Evolutionary conservation across 2,329 filamentous ascomycete species (phyloP), one percentile per base, ranked within the genome.

Genomic region (Tolypocladium ophioglossoides): DNA sequence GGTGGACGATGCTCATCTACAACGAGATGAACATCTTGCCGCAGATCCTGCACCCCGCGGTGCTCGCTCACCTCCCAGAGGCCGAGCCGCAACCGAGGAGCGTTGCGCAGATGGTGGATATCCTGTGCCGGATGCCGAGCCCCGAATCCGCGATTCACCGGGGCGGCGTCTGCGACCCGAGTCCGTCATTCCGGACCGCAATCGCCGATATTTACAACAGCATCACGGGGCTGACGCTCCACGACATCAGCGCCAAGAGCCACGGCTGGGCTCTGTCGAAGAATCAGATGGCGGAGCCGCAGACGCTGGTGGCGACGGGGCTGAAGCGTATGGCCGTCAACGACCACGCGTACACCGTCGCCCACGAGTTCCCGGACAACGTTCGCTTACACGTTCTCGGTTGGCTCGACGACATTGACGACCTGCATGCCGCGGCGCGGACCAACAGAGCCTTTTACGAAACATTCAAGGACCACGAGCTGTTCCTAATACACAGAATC

Each of bases 1-100:
- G 78, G 3, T 81, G 77, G 76, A 60, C 79, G 37, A 77, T 80
- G 72, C 67, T 78, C n/a, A 65, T 74, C 0, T 76, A 74, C 52
- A 74, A 74, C 51, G 74, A 79, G 57, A 65, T 79, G 52, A 69
- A 70, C 44, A 63, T 79, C 1, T 59, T 78, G 2, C 64, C 70
- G 3, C 69, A 67, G 6, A 65, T 78, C 5, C 62, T 77, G 61
- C 65, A 68, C 1, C 64, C 66, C 0, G 50, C 63, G 11, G 58
- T 61, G 0, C 52, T 68, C 2, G 58, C 61, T 8, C 64, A 66
- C 24, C 37, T 64, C 22, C 59, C 61, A 0, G 57, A 60, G 16
- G 32, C 52, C 7, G 61, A 64, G 34, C 62, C 68, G 10, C 66
- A 68, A 1, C 57, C 61, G 0, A 65, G 68, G 16, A 79, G 75